These are phyloP conservation scores for Melaleuca quinquenervia DNA, from an alignment of 345 rosid species.

Conservation along the genomic window DNA sequence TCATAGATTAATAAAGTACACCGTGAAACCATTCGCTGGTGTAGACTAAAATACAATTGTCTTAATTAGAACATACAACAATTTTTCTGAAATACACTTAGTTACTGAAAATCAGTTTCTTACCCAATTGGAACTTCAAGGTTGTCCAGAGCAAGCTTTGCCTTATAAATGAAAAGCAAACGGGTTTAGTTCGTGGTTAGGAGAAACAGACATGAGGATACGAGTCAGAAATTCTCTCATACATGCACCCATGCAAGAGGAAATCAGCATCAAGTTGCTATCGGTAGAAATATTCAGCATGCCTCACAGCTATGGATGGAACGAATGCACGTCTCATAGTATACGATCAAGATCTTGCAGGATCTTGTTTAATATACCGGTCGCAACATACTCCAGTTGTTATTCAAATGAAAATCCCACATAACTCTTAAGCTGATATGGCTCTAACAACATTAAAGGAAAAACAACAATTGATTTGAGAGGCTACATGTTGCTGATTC, in stretches of 20 bases:
- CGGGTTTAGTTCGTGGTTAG: no score
- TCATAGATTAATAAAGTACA: background rate
- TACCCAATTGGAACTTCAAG: background rate
- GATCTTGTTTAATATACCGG: background rate
- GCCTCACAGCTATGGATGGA: background rate
- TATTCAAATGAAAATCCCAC: background rate
- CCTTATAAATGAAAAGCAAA: no score
- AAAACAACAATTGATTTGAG: background rate
- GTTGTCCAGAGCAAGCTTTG: background rate
- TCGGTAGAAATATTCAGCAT: no score
- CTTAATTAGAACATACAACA: background rate
- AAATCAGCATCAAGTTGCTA: no score
- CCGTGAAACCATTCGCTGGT: background rate
- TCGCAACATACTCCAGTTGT: background rate
- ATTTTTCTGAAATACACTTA: background rate
- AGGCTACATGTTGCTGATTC: background rate
- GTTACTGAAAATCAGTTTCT: background rate
- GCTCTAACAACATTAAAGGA: background rate
- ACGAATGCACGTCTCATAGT: background rate
- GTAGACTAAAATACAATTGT: background rate
- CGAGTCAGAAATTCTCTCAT: no score
- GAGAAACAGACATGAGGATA: background rate
- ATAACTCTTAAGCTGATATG: background rate
- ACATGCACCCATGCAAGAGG: background rate
- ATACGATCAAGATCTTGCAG: background rate